Conservation (phyloP, 805 yeast genomes). For the Debaryomyces castellii region DNA sequence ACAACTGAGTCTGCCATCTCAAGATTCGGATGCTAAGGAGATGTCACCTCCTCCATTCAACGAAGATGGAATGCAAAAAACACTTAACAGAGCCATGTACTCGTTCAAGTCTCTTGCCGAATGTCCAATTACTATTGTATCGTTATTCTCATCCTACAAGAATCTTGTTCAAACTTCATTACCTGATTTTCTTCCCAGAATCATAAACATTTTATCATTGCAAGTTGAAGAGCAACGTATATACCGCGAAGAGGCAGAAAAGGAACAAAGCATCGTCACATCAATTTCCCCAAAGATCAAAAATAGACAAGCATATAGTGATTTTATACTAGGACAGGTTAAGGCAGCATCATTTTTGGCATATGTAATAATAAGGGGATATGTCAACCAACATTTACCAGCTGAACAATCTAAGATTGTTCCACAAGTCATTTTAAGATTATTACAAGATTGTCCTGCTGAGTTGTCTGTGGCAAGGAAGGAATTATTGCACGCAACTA, state of each 20-base stretch:
- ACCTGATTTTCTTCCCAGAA: constrained; percentile 76
- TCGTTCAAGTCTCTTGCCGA: constrained; percentile 93
- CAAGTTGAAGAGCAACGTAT: constrained; percentile 76
- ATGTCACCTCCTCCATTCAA: constrained; percentile 40
- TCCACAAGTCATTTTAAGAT: constrained; percentile 82
- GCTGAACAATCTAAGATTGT: constrained; percentile 51
- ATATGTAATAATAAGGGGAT: constrained; percentile 83
- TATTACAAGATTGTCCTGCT: constrained; percentile 93
- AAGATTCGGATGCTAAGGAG: constrained; percentile 15
- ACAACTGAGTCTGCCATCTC: constrained; percentile 3
- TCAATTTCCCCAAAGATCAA: constrained; percentile 73
- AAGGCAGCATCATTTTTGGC: constrained; percentile 95
- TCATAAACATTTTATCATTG: constrained; percentile 67
- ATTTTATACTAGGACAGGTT: constrained; percentile 88
- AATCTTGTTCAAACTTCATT: constrained; percentile 68
- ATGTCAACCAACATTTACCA: constrained; percentile 59
- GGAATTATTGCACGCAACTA: constrained; percentile 88
- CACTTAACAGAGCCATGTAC: constrained; percentile 63
- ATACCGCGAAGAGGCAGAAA: constrained; percentile 46
- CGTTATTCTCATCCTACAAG: constrained; percentile 85
- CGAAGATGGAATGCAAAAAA: constrained; percentile 46
- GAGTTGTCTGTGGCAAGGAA: constrained; percentile 89
- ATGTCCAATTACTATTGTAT: constrained; percentile 95
- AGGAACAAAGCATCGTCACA: constrained; percentile 58
- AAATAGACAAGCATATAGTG: constrained; percentile 79